phyloP scores from a whole-genome alignment of 1,284 basidiomycete genomes.

The Ceratobasidium sp. region DNA sequence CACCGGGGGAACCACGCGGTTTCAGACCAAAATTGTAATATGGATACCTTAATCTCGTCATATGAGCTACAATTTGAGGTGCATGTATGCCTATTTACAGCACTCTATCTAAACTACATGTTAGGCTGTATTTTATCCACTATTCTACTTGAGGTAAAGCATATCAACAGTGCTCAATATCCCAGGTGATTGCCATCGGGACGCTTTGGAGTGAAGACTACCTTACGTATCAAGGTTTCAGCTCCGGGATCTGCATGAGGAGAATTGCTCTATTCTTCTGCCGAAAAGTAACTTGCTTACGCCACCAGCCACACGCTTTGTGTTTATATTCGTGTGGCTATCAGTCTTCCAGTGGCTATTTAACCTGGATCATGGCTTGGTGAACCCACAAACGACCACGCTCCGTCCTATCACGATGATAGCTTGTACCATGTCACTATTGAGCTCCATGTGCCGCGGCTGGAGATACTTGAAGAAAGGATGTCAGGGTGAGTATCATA shows the following conservation, averaged over 20 bases:
- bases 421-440: background rate
- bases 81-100: too few relatives aligned
- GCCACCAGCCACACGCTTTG: background rate
- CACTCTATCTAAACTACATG: too few relatives aligned
- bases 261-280: background rate
- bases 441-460: background rate
- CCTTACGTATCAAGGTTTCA: too few relatives aligned
- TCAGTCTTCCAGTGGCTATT: background rate
- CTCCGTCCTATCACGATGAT: background rate
- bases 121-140: too few relatives aligned
- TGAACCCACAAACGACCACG: background rate
- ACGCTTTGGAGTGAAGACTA: too few relatives aligned
- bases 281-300: background rate
- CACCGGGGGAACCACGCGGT: background rate
- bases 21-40: background rate
- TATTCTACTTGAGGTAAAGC: too few relatives aligned
- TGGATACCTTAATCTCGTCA: too few relatives aligned
- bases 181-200: too few relatives aligned
- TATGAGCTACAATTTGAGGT: too few relatives aligned
- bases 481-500: too few relatives aligned
- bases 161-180: too few relatives aligned
- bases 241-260: background rate
- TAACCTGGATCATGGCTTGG: background rate
- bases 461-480: too few relatives aligned
- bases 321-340: background rate